These are phyloP conservation scores for Sporothrix pseudoabietina DNA, from an alignment of 2,329 filamentous ascomycete genomes.

Conservation along the genomic window DNA sequence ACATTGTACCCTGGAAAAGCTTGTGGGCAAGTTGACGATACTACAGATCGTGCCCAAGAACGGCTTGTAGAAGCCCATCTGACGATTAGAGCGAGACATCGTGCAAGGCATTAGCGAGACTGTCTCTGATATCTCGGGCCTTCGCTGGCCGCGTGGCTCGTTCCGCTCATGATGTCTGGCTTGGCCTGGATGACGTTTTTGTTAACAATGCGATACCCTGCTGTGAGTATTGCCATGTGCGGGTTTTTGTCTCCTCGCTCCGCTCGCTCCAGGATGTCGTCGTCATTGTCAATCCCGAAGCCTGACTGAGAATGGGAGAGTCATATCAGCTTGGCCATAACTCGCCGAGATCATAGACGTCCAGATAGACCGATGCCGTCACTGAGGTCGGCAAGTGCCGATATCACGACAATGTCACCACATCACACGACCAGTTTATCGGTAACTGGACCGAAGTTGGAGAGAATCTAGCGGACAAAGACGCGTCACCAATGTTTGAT, in stretches of 20 bases:
- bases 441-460: neutral
- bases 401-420: too few relatives aligned
- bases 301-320: too few relatives aligned
- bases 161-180: neutral
- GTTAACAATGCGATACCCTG: neutral
- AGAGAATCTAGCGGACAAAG: neutral
- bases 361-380: neutral
- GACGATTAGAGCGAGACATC: neutral
- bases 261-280: too few relatives aligned
- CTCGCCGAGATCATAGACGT: neutral
- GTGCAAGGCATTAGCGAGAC: neutral
- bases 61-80: neutral
- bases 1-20: neutral
- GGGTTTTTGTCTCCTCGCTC: too few relatives aligned
- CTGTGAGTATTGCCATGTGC: too few relatives aligned
- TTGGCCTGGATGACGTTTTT: neutral
- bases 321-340: neutral
- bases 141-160: neutral
- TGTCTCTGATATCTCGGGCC: neutral
- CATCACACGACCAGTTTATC: neutral
- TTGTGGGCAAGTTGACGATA: neutral
- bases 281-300: too few relatives aligned
- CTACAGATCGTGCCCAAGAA: neutral
- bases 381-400: neutral
- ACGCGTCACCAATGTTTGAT: neutral